Conservation (phyloP, 1,284 basidiomycete species). For the Amylostereum areolatum region DNA sequence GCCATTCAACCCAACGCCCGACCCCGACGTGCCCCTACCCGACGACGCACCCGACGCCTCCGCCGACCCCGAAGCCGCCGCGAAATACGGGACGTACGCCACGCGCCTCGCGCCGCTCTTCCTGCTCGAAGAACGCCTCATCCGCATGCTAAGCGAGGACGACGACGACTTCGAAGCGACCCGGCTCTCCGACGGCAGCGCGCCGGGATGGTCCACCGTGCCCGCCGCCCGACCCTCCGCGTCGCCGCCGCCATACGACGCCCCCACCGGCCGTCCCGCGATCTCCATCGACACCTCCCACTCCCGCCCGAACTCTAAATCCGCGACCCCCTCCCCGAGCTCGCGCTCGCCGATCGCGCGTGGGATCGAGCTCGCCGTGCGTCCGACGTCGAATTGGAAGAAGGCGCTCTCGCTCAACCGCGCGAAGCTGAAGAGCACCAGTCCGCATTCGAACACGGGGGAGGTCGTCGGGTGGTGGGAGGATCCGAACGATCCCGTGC, state of each 20-base stretch:
- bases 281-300: conserved; percentile 28
- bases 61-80: conserved; percentile 36
- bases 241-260: too few species aligned
- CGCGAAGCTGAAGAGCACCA: conserved; percentile 58
- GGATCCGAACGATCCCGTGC: conserved; percentile 74
- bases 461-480: conserved; percentile 80
- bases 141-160: conserved; percentile 48
- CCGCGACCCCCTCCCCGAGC: not conserved
- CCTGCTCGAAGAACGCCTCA: conserved; percentile 63
- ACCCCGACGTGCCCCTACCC: conserved; percentile 53
- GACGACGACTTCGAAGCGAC: conserved; percentile 51
- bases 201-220: conserved; percentile 26
- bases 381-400: conserved; percentile 67
- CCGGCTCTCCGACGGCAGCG: conserved; percentile 19
- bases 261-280: too few species aligned
- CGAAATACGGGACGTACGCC: conserved; percentile 51
- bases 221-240: conserved; percentile 35
- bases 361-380: conserved; percentile 47
- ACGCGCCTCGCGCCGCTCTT: conserved; percentile 55
- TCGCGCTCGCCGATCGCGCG: conserved; percentile 12
- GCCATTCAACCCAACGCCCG: conserved; percentile 66
- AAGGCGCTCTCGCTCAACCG: conserved; percentile 57
- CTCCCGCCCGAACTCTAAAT: conserved; percentile 10
- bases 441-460: conserved; percentile 43
- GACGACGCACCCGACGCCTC: conserved; percentile 43